Percentiles rank a stretch among this genome's conserved stretches.
Evolutionary conservation across 1,284 basidiomycete genomes (phyloP).

Genomic region (Ustilago loliicola): DNA sequence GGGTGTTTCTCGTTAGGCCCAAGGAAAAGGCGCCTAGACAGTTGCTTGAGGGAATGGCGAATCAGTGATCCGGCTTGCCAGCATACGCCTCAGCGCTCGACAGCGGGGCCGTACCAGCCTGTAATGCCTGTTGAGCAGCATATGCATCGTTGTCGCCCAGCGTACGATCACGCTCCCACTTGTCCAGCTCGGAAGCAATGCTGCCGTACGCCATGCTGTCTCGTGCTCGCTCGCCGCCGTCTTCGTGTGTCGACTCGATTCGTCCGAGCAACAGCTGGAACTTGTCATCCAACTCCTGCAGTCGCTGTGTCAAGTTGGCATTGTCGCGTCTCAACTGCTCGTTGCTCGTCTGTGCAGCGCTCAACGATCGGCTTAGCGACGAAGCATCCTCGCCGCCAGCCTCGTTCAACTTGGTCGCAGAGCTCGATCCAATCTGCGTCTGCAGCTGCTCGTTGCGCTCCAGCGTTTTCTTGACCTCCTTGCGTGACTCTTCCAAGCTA

Average conservation of each 20-base stretch:
- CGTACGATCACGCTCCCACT: constrained; percentile 57
- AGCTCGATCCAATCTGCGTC: constrained; percentile 30
- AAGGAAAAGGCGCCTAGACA: constrained; percentile 1
- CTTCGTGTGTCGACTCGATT: constrained; percentile 56
- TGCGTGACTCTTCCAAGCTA: constrained; percentile 44
- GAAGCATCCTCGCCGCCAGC: constrained; percentile 15
- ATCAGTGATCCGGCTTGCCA: constrained; percentile 21
- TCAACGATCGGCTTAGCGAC: constrained; percentile 26
- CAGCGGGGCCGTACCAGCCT: constrained; percentile 17
- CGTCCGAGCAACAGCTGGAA: constrained; percentile 58
- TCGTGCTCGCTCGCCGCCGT: constrained; percentile 37
- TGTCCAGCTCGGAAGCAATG: constrained; percentile 65
- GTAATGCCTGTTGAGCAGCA: neutral
- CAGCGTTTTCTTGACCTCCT: constrained; percentile 56
- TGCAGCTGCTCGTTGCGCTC: constrained; percentile 56
- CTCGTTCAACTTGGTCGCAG: constrained; percentile 14
- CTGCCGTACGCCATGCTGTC: constrained; percentile 56
- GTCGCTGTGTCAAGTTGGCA: constrained; percentile 49
- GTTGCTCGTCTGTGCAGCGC: constrained; percentile 48
- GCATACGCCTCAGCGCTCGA: constrained; percentile 48
- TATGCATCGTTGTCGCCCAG: constrained; percentile 31
- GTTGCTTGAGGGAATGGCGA: neutral
- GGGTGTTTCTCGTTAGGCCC: constrained; percentile 6
- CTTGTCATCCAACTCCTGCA: constrained; percentile 64
- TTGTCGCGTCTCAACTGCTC: constrained; percentile 61